Evolutionary conservation across 75 land plant species (phyloP), one percentile per base, ranked within the genome.

Genomic region (Azolla pinnata): DNA sequence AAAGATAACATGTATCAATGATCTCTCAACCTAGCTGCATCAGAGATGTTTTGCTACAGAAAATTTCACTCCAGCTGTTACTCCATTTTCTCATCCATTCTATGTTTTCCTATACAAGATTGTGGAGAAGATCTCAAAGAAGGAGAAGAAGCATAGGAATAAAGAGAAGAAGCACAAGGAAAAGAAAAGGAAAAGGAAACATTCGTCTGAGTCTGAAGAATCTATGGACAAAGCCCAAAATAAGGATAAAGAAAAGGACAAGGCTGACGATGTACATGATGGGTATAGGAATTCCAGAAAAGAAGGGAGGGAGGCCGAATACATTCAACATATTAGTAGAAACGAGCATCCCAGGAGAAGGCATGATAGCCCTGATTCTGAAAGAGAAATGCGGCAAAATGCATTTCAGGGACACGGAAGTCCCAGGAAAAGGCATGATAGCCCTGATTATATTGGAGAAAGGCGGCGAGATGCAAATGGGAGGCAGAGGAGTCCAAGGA

Each of bases 121-220:
- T 19, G 62, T 56, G 24, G 61, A 2, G 27, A 48, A 60, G 23
- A 60, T 31, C 14, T 18, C 29, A 2, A 53, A 31, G 18, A 31
- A 56, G 32, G 70, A 72, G 66, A 60, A 67, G 38, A 73, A 77
- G 58, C 46, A 63, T n/a, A 64, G 45, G 64, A 59, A 62, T 70
- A 70, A 73, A 57, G 53, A 24, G 46, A 56, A 14, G 14, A 38
- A 16, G 12, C 65, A 63, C 31, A 52, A 55, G 29, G 46, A 55
- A 29, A 64, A 40, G 24, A n/a, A 54, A 54, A 61, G 54, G 38
- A 50, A 53, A 30, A 67, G 63, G 7, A 66, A 59, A 28, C 67
- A 29, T 30, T 31, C 73, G 28, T 56, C 64, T 29, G 67, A 64
- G 38, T 56, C 27, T 3, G 44, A 65, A 18, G 20, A 42, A n/a